Evolutionary conservation across 805 yeast genomes (phyloP).

Genomic region (Saccharomycopsis babjevae): DNA sequence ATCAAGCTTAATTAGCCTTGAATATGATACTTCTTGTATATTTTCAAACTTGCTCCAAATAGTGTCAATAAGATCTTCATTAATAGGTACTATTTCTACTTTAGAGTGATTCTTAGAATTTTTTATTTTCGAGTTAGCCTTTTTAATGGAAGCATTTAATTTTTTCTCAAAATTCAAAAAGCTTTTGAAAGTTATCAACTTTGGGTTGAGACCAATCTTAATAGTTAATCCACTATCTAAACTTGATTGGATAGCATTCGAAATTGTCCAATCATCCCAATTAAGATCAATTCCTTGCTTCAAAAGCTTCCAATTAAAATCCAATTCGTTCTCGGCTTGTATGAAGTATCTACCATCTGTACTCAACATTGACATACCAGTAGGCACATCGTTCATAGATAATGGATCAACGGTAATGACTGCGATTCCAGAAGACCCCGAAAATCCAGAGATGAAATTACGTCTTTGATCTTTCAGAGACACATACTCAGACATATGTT

Average conservation of each 20-base stretch:
- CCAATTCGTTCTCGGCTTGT: slow-evolving; percentile 81
- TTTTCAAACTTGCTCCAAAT: slow-evolving; percentile 66
- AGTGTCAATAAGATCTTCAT: slow-evolving; percentile 58
- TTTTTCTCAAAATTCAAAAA: slow-evolving; percentile 24
- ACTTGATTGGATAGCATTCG: slow-evolving; percentile 38
- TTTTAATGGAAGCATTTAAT: slow-evolving; percentile 23
- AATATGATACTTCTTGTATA: slow-evolving; percentile 45
- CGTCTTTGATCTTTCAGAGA: slow-evolving; percentile 74
- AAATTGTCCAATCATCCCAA: slow-evolving; percentile 74
- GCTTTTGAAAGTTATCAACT: slow-evolving; percentile 44
- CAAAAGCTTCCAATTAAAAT: slow-evolving; percentile 65
- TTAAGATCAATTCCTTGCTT: slow-evolving; percentile 66
- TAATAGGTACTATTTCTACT: slow-evolving; percentile 40
- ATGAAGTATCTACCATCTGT: slow-evolving; percentile 94
- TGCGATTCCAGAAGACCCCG: slow-evolving; percentile 91
- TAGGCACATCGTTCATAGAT: slow-evolving; percentile 32
- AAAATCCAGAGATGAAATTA: slow-evolving; percentile 74
- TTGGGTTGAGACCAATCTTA: slow-evolving; percentile 78
- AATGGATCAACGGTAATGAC: slow-evolving; percentile 50
- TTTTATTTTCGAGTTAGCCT: neutral
- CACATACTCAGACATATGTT: slow-evolving; percentile 88
- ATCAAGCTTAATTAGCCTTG: slow-evolving; percentile 41
- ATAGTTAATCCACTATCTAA: slow-evolving; percentile 32
- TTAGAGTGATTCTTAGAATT: slow-evolving; percentile 24
- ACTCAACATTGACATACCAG: slow-evolving; percentile 67